Base-by-base conservation (phyloP, 163 green algal species). In the Scenedesmus sp. region DNA sequence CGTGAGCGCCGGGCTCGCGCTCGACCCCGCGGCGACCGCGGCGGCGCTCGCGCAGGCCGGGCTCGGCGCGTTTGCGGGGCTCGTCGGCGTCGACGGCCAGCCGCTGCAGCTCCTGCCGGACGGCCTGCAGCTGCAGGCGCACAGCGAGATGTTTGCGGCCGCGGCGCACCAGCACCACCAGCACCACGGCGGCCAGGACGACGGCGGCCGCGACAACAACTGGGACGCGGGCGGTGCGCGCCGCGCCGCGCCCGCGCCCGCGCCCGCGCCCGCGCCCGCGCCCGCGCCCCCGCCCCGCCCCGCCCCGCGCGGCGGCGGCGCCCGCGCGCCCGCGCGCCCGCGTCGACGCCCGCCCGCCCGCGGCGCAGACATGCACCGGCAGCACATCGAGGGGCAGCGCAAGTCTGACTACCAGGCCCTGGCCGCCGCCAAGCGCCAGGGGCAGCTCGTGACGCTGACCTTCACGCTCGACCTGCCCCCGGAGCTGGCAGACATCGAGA, bases 361-460 rank as follows among this genome's bases (percentile, higher is more conserved):
- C 39, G 6, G 39, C 28, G 51, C 74, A 75, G 62, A 72, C 26
- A 22, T 80, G 58, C 56, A 71, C 44, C 71, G 71, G 45, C 47
- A 62, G 71, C 71, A 80, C 58, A 34, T 80, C 18, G 71, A 75
- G 47, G 24, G 17, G 4, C 24, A 70, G 31, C 74, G 62, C 74
- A 81, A 81, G 62, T 48, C 74, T 31, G 62, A 73, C 50, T 81
- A 69, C 29, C 73, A 81, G 26, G 44, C 60, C 10, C 73, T 81
- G 60, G 60, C 73, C 22, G 62, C 74, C 18, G 74, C 74, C 39
- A 81, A 81, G 74, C 74, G 74, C 34, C 44, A 36, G 4, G 63
- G 74, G n/a, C 39, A 65, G 7, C 53, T 81, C n/a, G 63, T 50
- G 17, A 81, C 63, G 11, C 50, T 81, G 20, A 24, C 34, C 24